Percentiles rank a stretch among this genome's conserved stretches.
Evolutionary conservation across 2,329 filamentous ascomycete genomes (phyloP).

Genomic region (Aspergillus jensenii): DNA sequence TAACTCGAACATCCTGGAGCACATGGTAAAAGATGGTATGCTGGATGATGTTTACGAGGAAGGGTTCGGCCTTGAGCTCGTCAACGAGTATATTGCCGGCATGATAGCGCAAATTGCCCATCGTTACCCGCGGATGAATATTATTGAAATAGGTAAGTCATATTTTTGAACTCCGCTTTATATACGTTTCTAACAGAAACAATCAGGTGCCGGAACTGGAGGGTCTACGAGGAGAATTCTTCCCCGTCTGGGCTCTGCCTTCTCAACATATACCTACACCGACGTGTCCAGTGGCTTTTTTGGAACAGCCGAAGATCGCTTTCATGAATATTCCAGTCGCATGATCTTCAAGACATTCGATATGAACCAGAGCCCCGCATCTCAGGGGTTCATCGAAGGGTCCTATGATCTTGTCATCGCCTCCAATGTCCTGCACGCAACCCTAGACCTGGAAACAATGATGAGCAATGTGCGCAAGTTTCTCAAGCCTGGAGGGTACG

Average conservation of each 20-base stretch:
- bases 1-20: conserved; percentile 37
- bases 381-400: conserved; percentile 35
- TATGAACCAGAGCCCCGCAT: conserved; percentile 27
- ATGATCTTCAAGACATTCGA: conserved; percentile 35
- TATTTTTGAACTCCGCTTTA: too few relatives aligned
- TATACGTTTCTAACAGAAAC: too few relatives aligned
- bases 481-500: conserved; percentile 46
- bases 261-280: conserved; percentile 42
- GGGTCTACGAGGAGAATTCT: too few relatives aligned
- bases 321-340: conserved; percentile 20
- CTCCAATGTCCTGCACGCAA: conserved; percentile 43
- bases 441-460: conserved; percentile 22
- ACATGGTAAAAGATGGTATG: conserved; percentile 34
- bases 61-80: conserved; percentile 17
- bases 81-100: conserved; percentile 22
- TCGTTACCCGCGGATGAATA: conserved; percentile 34
- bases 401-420: conserved; percentile 41
- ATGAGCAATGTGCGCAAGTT: conserved; percentile 33
- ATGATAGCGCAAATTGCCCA: conserved; percentile 35
- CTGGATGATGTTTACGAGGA: conserved; percentile 36
- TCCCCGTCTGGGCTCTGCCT: too few relatives aligned
- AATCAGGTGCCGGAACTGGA: too few relatives aligned
- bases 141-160: conserved; percentile 34
- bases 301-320: conserved; percentile 30
- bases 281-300: conserved; percentile 49